Evolutionary conservation across 768 basidiomycete genomes (phyloP).

Genomic region (Mycena sanguinolenta): DNA sequence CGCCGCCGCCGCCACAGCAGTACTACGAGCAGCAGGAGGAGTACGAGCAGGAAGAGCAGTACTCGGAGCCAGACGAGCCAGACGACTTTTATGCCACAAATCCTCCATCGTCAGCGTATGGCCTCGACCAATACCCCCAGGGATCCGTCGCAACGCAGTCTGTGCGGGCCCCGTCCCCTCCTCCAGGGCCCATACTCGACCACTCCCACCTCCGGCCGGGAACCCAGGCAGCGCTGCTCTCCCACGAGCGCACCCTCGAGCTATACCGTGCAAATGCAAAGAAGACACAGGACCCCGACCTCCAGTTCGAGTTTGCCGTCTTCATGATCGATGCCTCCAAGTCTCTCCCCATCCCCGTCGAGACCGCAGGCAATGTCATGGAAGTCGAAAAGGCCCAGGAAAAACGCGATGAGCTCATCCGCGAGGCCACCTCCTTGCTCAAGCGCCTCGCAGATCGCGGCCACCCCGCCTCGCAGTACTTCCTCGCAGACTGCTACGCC

Average conservation of each 20-base stretch:
- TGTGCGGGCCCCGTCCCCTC: slow-evolving; percentile 75
- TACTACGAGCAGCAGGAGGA: slow-evolving; percentile 50
- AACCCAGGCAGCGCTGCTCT: slow-evolving; percentile 91
- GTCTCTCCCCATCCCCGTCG: slow-evolving; percentile 81
- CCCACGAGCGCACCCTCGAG: slow-evolving; percentile 95
- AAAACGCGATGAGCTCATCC: slow-evolving; percentile 89
- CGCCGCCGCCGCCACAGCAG: slow-evolving; percentile 46
- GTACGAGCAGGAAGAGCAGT: slow-evolving; percentile 55
- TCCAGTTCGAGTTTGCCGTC: slow-evolving; percentile 98
- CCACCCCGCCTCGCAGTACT: slow-evolving; percentile 95
- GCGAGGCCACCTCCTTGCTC: slow-evolving; percentile 88
- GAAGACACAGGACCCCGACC: slow-evolving; percentile 97
- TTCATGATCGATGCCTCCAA: slow-evolving; percentile 99
- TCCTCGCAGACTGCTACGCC: slow-evolving; percentile 97
- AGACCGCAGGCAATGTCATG: slow-evolving; percentile 79
- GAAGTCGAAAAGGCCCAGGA: slow-evolving; percentile 85
- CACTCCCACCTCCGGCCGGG: slow-evolving; percentile 95
- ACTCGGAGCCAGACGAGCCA: slow-evolving; percentile 59
- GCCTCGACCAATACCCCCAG: slow-evolving; percentile 45
- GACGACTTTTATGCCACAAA: slow-evolving; percentile 63
- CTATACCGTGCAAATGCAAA: slow-evolving; percentile 98
- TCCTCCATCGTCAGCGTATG: slow-evolving; percentile 47
- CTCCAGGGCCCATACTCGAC: slow-evolving; percentile 81
- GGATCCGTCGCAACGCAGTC: slow-evolving; percentile 63
- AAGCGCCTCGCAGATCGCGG: slow-evolving; percentile 95